These are phyloP conservation scores for Ulmus americana DNA, from an alignment of 331 rosid genomes.

Conservation along the genomic window DNA sequence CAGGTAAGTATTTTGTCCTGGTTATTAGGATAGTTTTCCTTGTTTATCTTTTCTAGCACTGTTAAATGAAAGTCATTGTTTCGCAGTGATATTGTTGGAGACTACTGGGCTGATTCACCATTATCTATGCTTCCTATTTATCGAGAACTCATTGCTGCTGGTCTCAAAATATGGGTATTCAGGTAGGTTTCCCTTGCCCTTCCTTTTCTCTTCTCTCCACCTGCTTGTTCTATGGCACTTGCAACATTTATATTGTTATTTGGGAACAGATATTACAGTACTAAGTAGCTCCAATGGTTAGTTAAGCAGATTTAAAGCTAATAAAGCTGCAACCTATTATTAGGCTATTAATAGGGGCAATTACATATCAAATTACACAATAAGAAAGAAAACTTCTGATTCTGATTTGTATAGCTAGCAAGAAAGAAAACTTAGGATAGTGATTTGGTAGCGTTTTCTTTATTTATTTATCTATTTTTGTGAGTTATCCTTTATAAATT, in stretches of 20 bases:
- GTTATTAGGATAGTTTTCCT: conserved; percentile 12
- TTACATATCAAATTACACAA: background rate
- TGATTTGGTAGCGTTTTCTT: too few species aligned
- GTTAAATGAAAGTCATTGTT: conserved; percentile 15
- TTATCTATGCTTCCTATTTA: conserved; percentile 90
- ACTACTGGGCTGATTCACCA: conserved; percentile 85
- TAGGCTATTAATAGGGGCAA: background rate
- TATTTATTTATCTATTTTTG: too few species aligned
- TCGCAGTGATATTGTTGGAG: conserved; percentile 63
- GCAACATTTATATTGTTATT: background rate
- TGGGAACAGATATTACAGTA: conserved; percentile 8
- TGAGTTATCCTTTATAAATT: too few species aligned
- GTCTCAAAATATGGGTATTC: conserved; percentile 76
- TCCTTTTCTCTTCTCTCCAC: conserved; percentile 13
- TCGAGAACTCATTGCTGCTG: conserved; percentile 67
- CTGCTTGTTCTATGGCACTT: conserved; percentile 6
- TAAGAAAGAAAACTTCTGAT: background rate
- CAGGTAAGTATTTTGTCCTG: conserved; percentile 40
- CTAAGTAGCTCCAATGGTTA: background rate
- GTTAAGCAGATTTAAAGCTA: background rate
- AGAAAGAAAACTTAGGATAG: too few species aligned
- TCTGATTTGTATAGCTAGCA: background rate
- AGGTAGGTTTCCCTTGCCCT: conserved; percentile 38
- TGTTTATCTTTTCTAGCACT: conserved; percentile 3
- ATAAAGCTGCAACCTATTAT: background rate